Evolutionary conservation across 768 basidiomycete species (phyloP), one percentile per base, ranked within the genome.

Genomic region (Pluteus cervinus): DNA sequence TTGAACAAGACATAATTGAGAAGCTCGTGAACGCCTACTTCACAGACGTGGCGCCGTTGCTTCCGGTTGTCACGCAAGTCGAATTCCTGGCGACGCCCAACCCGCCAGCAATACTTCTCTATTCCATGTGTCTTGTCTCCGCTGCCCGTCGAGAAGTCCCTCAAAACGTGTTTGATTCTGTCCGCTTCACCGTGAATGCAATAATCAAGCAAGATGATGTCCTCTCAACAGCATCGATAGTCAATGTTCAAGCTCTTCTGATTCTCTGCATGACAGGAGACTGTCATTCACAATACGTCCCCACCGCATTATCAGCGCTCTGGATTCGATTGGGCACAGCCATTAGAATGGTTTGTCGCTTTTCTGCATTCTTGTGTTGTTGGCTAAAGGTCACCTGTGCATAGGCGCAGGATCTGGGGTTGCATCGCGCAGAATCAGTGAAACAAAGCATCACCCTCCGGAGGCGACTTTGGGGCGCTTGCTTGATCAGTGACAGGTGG

Each of bases 401-500:
- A 20, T 46, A 91, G 92, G 96, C 94, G 4, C 96, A 99, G 65
- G 94, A 98, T 55, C 70, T 99, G 20, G 96, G 96, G 3, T 62
- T 99, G 35, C 94, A 98, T 58, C 77, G 96, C 17, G 88, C 93
- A 30, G 90, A 93, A 56, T 81, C 84, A 1, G 80, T 84, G 29
- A 86, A 80, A 49, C 81, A 83, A 54, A 75, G 81, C 45, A 77
- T 98, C 33, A 93, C 93, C 57, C 69, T 92, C 29, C 70, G 92
- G 37, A 74, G 96, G 42, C 74, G 96, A 36, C 67, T 99, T 24
- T 99, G 96, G 96, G 89, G 82, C 16, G 81, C 81, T 25, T 98
- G 94, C 63, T 80, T 98, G 38, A 89, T 98, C 48, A 81, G 83
- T 48, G 94, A 99, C 60, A 71, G 94, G 63, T 96, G 92, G 87